These are phyloP conservation scores for Saccharomyces hybrid DNA, from an alignment of 1,139 yeast genomes.

Conservation along the genomic window DNA sequence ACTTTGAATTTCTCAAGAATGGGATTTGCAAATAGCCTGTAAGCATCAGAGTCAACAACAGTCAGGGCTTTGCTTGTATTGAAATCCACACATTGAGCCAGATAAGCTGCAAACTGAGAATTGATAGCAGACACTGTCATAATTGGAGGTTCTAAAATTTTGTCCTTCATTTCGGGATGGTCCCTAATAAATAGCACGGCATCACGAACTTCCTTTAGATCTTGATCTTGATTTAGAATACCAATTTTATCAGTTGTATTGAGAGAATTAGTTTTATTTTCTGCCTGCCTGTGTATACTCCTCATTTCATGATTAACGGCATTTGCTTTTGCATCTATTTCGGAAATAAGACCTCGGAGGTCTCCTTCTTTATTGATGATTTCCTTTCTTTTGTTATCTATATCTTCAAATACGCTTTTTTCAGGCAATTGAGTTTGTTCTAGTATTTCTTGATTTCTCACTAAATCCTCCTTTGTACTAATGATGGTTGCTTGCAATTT, in stretches of 20 bases:
- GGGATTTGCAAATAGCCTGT: constrained; percentile 36
- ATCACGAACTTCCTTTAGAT: constrained; percentile 29
- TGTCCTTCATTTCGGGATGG: constrained; percentile 33
- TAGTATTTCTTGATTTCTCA: constrained; percentile 20
- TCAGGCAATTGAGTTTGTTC: constrained; percentile 19
- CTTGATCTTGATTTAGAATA: constrained; percentile 28
- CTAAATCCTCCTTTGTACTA: constrained; percentile 22
- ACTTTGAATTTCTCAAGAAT: constrained; percentile 37
- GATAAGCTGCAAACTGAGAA: constrained; percentile 41
- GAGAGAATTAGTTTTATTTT: constrained; percentile 30
- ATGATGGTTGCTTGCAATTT: constrained; percentile 21
- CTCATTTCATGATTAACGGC: constrained; percentile 15
- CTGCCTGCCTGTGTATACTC: constrained; percentile 14
- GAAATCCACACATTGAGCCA: constrained; percentile 52
- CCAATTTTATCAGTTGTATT: constrained; percentile 46
- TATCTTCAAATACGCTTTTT: constrained; percentile 16
- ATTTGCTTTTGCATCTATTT: constrained; percentile 15
- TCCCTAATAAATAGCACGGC: constrained; percentile 38
- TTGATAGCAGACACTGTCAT: constrained; percentile 52
- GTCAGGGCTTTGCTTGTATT: constrained; percentile 53
- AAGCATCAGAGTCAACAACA: constrained; percentile 37
- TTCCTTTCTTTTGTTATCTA: constrained; percentile 11
- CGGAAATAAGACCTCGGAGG: constrained; percentile 8
- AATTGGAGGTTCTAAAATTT: constrained; percentile 70
- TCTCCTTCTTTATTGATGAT: constrained; percentile 13